Base-by-base conservation (phyloP, 1,139 yeast species). In the Geotrichum siamense region DNA sequence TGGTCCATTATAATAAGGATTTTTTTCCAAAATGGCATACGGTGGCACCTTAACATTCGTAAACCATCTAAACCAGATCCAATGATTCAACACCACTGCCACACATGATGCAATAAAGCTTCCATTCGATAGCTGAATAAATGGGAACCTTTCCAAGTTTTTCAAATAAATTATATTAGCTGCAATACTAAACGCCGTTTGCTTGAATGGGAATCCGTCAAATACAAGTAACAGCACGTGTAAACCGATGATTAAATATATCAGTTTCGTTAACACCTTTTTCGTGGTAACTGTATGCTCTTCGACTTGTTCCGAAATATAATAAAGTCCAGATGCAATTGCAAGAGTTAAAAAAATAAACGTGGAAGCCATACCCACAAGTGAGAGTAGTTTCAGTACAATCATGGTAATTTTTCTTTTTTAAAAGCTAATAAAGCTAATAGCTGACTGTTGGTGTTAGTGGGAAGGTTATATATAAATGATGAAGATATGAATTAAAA, bases 221-320 rank as follows among this genome's bases (percentile, higher is more conserved):
- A 85, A 67, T 6, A 84, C 33, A 65, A 76, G 67, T 29, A 89
- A 69, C 29, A 82, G 67, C 2, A 75, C 61, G 43, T 79, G 76
- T 1, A 73, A 54, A 1, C 52, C 71, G 19, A 82, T 74, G 25
- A 85, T 75, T 2, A 67, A 68, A 59, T 78, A 77, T 27, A 87
- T 86, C 44, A 78, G 61, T 50, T 78, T 70, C 43, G 70, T 71
- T 34, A 93, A 68, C 48, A 86, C 70, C 47, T 85, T 65, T 55
- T 77, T 82, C 16, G 98, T 83, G 43, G 89, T 78, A 49, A 82
- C 93, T 0, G 94, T 75, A 61, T 91, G 93, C 58, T 89, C 97
- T 60, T 91, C 99, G 13, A 91, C 94, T 36, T 87, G 68, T 61
- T 91, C 98, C 10, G 96, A 84, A 31, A 91, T 70, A 57, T 86